These are phyloP conservation scores for Candida taoyuanica DNA, from an alignment of 805 yeast species.

Conservation along the genomic window DNA sequence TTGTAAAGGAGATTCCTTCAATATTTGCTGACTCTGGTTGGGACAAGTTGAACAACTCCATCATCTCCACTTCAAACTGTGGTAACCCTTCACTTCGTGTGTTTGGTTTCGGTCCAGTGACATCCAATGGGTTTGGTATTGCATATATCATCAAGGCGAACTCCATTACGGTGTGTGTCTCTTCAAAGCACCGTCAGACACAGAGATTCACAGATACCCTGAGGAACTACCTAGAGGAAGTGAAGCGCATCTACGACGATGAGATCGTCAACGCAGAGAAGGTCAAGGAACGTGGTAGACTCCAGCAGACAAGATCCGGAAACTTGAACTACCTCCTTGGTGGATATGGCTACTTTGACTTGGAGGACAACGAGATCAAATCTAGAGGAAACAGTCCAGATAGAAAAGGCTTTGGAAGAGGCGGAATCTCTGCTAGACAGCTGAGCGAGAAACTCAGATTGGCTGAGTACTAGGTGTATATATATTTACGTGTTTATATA, in stretches of 20 bases:
- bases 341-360: slow-evolving; percentile 84
- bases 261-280: slow-evolving; percentile 16
- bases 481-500: slow-evolving; percentile 1
- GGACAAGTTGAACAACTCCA: slow-evolving; percentile 77
- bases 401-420: slow-evolving; percentile 20
- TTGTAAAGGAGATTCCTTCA: slow-evolving; percentile 49
- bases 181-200: slow-evolving; percentile 88
- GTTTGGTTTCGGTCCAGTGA: slow-evolving; percentile 90
- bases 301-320: slow-evolving; percentile 28
- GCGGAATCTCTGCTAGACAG: slow-evolving; percentile 24
- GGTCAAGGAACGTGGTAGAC: slow-evolving; percentile 26
- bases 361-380: slow-evolving; percentile 56
- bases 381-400: slow-evolving; percentile 35
- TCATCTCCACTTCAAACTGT: slow-evolving; percentile 82
- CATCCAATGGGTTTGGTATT: slow-evolving; percentile 88
- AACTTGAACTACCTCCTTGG: slow-evolving; percentile 49
- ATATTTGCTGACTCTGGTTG: slow-evolving; percentile 85
- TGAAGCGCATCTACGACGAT: slow-evolving; percentile 44
- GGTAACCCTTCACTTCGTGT: slow-evolving; percentile 85
- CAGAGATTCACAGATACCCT: slow-evolving; percentile 68
- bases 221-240: slow-evolving; percentile 55
- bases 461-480: slow-evolving; percentile 23
- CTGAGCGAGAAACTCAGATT: slow-evolving; percentile 28
- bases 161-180: slow-evolving; percentile 72
- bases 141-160: slow-evolving; percentile 85